A percentile compares a stretch with the other conserved stretches of the same genome.
Conservation (phyloP, 1,284 basidiomycete genomes). For the Fomitopsis betulina region DNA sequence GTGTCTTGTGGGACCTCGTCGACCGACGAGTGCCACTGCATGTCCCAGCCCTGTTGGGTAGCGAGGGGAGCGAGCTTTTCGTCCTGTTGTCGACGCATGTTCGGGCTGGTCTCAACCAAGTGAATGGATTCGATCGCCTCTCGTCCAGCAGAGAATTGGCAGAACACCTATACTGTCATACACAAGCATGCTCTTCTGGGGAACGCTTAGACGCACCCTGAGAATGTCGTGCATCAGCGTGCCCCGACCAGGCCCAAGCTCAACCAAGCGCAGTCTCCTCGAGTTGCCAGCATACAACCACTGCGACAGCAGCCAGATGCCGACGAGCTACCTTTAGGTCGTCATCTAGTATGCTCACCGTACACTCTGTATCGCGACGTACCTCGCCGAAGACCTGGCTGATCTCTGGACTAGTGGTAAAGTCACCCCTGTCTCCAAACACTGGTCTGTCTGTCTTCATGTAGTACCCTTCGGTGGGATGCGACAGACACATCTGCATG, state of each 20-base stretch:
- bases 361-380: constrained; percentile 16
- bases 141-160: constrained; percentile 40
- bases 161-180: constrained; percentile 41
- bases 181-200: neutral
- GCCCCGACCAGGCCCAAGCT: constrained; percentile 93
- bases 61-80: constrained; percentile 40
- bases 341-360: constrained; percentile 28
- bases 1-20: constrained; percentile 56
- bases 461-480: constrained; percentile 90
- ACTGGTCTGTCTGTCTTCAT: constrained; percentile 70
- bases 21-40: constrained; percentile 77
- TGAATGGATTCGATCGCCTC: constrained; percentile 53
- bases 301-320: constrained; percentile 81
- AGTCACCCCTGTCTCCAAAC: constrained; percentile 88
- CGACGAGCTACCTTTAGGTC: constrained; percentile 62
- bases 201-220: constrained; percentile 51
- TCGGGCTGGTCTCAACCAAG: constrained; percentile 77
- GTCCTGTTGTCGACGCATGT: constrained; percentile 65
- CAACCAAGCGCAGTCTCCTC: constrained; percentile 67
- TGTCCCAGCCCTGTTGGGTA: constrained; percentile 26
- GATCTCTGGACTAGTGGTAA: constrained; percentile 96
- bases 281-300: constrained; percentile 63
- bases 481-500: constrained; percentile 85
- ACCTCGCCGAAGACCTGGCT: constrained; percentile 97
- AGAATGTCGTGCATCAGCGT: constrained; percentile 92